phyloP scores from a whole-genome alignment of 2,329 filamentous ascomycete genomes.

The Alternaria metachromatica region DNA sequence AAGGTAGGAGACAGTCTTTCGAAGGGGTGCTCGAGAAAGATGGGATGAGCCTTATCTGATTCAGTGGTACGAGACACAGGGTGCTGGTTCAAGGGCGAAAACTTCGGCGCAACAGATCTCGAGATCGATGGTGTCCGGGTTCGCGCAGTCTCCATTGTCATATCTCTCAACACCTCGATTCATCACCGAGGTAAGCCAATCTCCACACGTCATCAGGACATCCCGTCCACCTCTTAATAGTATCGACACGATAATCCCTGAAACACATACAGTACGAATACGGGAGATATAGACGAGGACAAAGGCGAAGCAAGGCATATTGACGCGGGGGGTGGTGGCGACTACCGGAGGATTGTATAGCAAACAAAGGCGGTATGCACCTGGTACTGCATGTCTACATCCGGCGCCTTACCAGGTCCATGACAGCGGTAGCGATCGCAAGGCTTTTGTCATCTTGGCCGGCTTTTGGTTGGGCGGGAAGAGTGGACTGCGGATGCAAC shows the following conservation, averaged over 20 bases:
- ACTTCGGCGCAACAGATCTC: background rate
- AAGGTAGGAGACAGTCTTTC: conserved; percentile 38
- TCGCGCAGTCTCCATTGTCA: conserved; percentile 11
- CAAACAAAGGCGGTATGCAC: conserved; percentile 37
- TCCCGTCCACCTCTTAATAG: background rate
- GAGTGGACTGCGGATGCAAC: conserved; percentile 7
- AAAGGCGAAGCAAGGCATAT: conserved; percentile 15
- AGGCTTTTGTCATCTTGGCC: conserved; percentile 16
- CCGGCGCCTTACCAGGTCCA: conserved; percentile 15
- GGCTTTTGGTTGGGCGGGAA: conserved; percentile 9
- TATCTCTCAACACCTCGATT: background rate
- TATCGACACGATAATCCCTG: conserved; percentile 5
- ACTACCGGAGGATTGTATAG: conserved; percentile 16
- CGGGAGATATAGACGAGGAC: conserved; percentile 11
- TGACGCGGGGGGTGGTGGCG: conserved; percentile 12
- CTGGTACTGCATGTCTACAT: conserved; percentile 28
- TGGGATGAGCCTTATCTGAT: conserved; percentile 29
- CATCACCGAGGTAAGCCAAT: background rate
- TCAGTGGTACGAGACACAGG: conserved; percentile 16
- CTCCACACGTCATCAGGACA: background rate
- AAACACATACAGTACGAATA: conserved; percentile 12
- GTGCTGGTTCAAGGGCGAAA: conserved; percentile 17
- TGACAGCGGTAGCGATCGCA: conserved; percentile 5
- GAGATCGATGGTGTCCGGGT: background rate
- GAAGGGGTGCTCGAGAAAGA: conserved; percentile 34